Percentiles rank a stretch among this genome's conserved stretches.
Conservation (phyloP, 352 stramenopile species). For the Aphanomyces stellatus region DNA sequence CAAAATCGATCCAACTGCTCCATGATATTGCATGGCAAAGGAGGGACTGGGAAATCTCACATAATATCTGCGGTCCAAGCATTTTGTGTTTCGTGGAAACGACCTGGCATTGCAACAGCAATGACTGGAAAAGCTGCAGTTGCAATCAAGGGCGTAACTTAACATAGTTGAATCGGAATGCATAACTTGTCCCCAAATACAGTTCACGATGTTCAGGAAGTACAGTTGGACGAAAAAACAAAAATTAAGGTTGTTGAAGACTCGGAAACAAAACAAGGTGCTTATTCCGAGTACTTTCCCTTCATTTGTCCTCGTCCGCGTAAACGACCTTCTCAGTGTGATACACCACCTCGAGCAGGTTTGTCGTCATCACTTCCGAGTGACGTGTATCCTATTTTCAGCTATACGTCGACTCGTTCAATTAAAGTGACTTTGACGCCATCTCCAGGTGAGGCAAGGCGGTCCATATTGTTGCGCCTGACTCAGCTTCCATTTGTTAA, state of each 20-base stretch:
- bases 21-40: background rate
- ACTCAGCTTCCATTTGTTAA: background rate
- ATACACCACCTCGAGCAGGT: background rate
- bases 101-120: background rate
- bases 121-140: conserved; percentile 1
- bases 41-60: background rate
- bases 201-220: background rate
- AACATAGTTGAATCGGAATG: background rate
- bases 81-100: background rate
- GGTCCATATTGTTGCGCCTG: background rate
- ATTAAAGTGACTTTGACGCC: background rate
- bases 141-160: background rate
- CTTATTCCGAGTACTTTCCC: background rate
- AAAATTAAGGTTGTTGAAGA: background rate
- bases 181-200: background rate
- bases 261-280: background rate
- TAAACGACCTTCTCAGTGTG: background rate
- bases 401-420: background rate
- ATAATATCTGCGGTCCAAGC: background rate
- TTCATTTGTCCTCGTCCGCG: background rate
- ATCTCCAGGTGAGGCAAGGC: background rate
- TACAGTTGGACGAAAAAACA: background rate
- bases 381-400: background rate
- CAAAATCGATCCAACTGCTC: background rate
- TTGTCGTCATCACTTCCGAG: background rate